These are phyloP conservation scores for Ceratocystiopsis minuta DNA, from an alignment of 2,329 filamentous ascomycete species.

Conservation along the genomic window DNA sequence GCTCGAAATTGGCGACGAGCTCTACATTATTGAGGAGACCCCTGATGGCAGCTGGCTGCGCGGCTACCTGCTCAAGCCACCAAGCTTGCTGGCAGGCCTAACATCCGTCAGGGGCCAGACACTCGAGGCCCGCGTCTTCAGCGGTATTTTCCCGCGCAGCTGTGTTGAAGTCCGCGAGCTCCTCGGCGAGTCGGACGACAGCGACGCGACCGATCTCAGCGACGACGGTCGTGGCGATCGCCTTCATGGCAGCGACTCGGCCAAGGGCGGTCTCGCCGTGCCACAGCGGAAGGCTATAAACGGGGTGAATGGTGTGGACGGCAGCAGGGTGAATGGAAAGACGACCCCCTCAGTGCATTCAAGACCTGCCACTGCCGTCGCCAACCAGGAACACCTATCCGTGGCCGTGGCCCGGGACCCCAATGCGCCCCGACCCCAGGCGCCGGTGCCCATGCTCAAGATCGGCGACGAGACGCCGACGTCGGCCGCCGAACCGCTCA, in stretches of 20 bases:
- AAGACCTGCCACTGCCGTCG: constrained; percentile 6
- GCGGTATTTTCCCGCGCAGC: constrained; percentile 89
- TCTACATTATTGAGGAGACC: constrained; percentile 97
- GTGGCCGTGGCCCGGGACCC: constrained; percentile 40
- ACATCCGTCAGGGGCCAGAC: constrained; percentile 85
- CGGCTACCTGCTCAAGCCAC: constrained; percentile 86
- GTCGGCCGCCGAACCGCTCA: constrained; percentile 71
- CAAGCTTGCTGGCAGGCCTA: constrained; percentile 77
- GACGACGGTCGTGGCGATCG: no score
- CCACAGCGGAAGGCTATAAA: constrained; percentile 7
- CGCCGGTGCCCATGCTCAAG: constrained; percentile 91
- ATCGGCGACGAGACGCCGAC: constrained; percentile 94
- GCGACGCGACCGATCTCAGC: constrained; percentile 16
- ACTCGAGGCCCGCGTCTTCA: constrained; percentile 88
- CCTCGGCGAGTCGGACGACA: constrained; percentile 53
- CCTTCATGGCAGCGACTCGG: neutral
- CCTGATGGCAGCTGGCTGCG: constrained; percentile 84
- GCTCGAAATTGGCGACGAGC: constrained; percentile 91
- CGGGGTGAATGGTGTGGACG: constrained; percentile 19
- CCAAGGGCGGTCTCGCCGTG: neutral
- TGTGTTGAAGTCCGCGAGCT: constrained; percentile 93
- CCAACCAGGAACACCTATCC: constrained; percentile 23
- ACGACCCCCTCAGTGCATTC: constrained; percentile 8
- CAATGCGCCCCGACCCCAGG: constrained; percentile 57
- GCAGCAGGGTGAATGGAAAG: constrained; percentile 19